Percentiles rank a stretch among this genome's conserved stretches.
phyloP scores from a whole-genome alignment of 1,284 basidiomycete species.

The Boletellus deceptivus region DNA sequence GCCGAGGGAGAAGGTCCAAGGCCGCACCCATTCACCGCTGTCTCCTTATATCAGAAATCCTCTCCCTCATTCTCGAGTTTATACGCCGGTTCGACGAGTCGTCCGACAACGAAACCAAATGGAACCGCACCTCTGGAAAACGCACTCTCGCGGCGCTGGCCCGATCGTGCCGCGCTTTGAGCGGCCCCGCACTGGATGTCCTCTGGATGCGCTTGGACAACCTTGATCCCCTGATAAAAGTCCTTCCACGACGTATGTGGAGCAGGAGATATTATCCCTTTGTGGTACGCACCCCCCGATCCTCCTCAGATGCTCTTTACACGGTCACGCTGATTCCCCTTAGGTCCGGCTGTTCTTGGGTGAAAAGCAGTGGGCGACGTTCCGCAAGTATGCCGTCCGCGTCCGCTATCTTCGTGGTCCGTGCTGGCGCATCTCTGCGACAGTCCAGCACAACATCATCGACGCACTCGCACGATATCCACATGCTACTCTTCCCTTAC shows the following conservation, averaged over 20 bases:
- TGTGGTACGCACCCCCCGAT: conserved; percentile 15
- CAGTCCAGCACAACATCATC: conserved; percentile 24
- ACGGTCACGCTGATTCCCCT: not conserved
- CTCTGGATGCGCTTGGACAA: conserved; percentile 29
- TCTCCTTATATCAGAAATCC: conserved; percentile 26
- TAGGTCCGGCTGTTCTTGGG: conserved; percentile 17
- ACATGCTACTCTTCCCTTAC: conserved; percentile 19
- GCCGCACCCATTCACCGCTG: not conserved
- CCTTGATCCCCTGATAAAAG: conserved; percentile 27
- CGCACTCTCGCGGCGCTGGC: conserved; percentile 25
- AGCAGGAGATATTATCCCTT: conserved; percentile 17
- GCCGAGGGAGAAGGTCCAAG: not conserved
- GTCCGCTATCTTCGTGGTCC: conserved; percentile 23
- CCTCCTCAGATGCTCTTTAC: not conserved
- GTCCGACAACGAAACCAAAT: conserved; percentile 16
- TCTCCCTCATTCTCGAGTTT: conserved; percentile 24
- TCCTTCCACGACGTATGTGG: conserved; percentile 28
- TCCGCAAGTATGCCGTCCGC: conserved; percentile 21
- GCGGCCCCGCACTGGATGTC: conserved; percentile 19
- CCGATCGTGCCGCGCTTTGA: conserved; percentile 26
- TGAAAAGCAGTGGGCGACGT: not conserved
- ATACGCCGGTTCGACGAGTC: conserved; percentile 23
- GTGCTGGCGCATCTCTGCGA: conserved; percentile 19
- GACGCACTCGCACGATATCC: conserved; percentile 14
- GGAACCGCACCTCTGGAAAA: conserved; percentile 18